A percentile compares a stretch with the other conserved stretches of the same genome.
Evolutionary conservation across 2,329 filamentous ascomycete species (phyloP).

Genomic region (Pseudocercospora fijiensis): DNA sequence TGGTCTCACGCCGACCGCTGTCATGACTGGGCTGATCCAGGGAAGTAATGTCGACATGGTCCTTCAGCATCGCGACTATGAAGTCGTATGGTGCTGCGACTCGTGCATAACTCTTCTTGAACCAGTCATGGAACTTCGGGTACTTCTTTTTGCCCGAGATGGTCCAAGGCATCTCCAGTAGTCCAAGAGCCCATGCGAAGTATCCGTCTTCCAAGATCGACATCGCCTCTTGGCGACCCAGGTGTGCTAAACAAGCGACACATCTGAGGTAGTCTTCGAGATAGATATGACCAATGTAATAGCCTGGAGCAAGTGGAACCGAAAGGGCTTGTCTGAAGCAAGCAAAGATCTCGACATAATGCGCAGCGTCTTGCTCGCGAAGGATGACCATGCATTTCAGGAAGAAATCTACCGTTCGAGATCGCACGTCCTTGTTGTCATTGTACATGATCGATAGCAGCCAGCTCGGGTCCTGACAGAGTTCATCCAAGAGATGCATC

Average conservation of each 20-base stretch:
- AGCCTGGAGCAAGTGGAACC: background rate
- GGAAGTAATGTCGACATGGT: slow-evolving; percentile 7
- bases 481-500: slow-evolving; percentile 8
- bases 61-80: slow-evolving; percentile 16
- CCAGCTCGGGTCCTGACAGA: slow-evolving; percentile 15
- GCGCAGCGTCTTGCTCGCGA: slow-evolving; percentile 16
- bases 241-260: slow-evolving; percentile 14
- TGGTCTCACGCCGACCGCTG: background rate
- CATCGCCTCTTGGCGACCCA: slow-evolving; percentile 21
- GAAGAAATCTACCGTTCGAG: slow-evolving; percentile 14
- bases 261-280: slow-evolving; percentile 24
- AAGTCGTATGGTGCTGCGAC: slow-evolving; percentile 25
- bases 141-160: slow-evolving; percentile 11
- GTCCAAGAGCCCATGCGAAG: slow-evolving; percentile 22
- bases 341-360: slow-evolving; percentile 14
- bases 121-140: slow-evolving; percentile 8
- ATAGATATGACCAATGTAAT: slow-evolving; percentile 7
- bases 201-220: slow-evolving; percentile 25
- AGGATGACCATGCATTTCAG: slow-evolving; percentile 16
- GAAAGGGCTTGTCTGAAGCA: slow-evolving; percentile 20
- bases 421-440: slow-evolving; percentile 16
- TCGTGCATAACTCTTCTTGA: slow-evolving; percentile 8
- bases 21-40: background rate
- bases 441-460: slow-evolving; percentile 15
- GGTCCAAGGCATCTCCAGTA: slow-evolving; percentile 21